Evolutionary conservation across 108 stramenopile genomes (phyloP).

Genomic region (Cyclotella choctawhatcheeana): DNA sequence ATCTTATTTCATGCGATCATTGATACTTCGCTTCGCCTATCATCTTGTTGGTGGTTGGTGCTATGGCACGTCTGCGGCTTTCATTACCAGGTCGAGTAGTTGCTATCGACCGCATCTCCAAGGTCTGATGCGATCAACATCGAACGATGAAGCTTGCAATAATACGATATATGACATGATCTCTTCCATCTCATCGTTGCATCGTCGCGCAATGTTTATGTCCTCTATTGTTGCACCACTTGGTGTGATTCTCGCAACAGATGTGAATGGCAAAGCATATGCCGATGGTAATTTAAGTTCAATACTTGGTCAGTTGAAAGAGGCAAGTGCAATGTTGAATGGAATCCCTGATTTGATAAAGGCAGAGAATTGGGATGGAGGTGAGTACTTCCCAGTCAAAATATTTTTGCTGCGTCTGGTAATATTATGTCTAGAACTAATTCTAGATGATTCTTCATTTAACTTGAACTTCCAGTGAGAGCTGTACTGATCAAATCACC

Average conservation of each 20-base stretch:
- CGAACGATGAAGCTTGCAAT: neutral
- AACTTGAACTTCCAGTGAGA: slow-evolving; percentile 45
- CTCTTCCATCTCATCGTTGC: neutral
- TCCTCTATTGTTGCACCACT: slow-evolving; percentile 14
- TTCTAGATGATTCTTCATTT: too few relatives aligned
- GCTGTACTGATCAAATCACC: slow-evolving; percentile 70
- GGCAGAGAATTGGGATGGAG: slow-evolving; percentile 82
- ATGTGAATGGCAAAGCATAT: slow-evolving; percentile 1
- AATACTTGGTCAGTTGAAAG: slow-evolving; percentile 39
- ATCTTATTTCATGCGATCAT: too few relatives aligned
- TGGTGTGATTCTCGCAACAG: slow-evolving; percentile 8
- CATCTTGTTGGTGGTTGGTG: too few relatives aligned
- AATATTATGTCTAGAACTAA: too few relatives aligned
- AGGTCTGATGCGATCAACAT: too few relatives aligned
- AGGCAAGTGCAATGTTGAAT: slow-evolving; percentile 64
- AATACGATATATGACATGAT: too few relatives aligned
- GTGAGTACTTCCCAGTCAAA: slow-evolving; percentile 1
- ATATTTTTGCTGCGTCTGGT: neutral
- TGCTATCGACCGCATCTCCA: too few relatives aligned
- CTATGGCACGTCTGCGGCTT: too few relatives aligned
- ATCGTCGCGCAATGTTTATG: neutral
- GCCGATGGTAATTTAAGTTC: slow-evolving; percentile 25
- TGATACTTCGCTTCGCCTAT: too few relatives aligned
- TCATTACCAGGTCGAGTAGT: too few relatives aligned
- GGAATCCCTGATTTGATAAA: slow-evolving; percentile 69